Evolutionary conservation across 1,284 basidiomycete genomes (phyloP), one percentile per base, ranked within the genome.

Genomic region (Naganishia sp.): DNA sequence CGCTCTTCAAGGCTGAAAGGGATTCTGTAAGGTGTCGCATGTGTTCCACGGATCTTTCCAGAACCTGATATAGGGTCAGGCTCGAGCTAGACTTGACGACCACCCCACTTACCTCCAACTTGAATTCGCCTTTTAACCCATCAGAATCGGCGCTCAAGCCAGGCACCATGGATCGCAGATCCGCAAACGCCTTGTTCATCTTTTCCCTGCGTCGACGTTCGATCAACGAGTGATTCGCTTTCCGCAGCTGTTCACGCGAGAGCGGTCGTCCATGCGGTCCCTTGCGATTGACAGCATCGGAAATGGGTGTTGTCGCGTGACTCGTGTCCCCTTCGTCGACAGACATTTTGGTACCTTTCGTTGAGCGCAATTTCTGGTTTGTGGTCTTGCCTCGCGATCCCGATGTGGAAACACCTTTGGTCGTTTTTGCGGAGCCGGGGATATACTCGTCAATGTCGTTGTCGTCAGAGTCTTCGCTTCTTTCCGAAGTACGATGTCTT

Each of bases 171-270:
- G 68, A 67, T 39, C 79, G 72, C 65, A 80, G 68, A 33, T 78
- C 75, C 3, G 71, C 68, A 45, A 80, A 68, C 3, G 79, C 79
- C 18, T 72, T 68, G 65, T 80, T 80, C 61, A 80, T 80, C 74
- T 80, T 80, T 66, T 80, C 79, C 65, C 79, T 73, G 44, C 79
- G 64, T 18, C 79, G 68, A 11, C 77, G 68, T 71, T 80, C 79
- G 25, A 80, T 80, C 66, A 78, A 64, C 31, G 72, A 74, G 68
- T 80, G 79, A 68, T 80, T 80, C 23, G 77, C 78, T 65, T 79
- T 80, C 18, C 79, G 66, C 25, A 80, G 64, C 42, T 71, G 71
- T 56, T 80, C 79, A 18, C 66, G 60, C 10, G 66, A 67, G 10
- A 67, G 50, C 15, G 59, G 66, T 21, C 59, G 48, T 25, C 59